Evolutionary conservation across 257 asterid species (phyloP), one percentile per base, ranked within the genome.

Genomic region (Solanum neorickii): DNA sequence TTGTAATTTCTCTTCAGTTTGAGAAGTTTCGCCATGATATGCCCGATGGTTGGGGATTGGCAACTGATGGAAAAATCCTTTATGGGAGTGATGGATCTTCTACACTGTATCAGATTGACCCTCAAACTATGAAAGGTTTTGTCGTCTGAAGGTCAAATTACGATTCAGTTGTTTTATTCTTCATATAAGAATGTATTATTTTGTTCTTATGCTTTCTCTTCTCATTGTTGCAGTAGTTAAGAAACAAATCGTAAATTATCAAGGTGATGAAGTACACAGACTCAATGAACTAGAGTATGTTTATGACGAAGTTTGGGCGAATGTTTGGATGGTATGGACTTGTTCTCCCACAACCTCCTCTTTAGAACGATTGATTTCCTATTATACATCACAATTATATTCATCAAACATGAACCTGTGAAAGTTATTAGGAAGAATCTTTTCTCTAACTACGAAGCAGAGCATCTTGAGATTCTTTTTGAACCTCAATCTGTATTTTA

Each of bases 11-110:
- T 83, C 70, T 91, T 89, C 96, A 95, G 99, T 87, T 91, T 89
- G 88, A 83, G 86, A 91, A 83, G 77, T 97, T 96, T 85, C 88
- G 89, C 52, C 94, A 94, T 90, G 93, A 89, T 68, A 97, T 97
- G 99, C 87, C 92, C 76, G 99, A 97, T 92, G 99, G 99, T 62
- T 97, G 99, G 99, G 99, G 99, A 35, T 91, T 96, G 94, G 96
- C 99, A 87, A 97, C 98, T 68, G 94, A 97, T 87, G 99, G 95
- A 75, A 89, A 92, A 88, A 82, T 93, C 87, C 31, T 97, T 88
- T 96, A 92, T 89, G 99, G 99, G 87, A 93, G 93, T 85, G 99
- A 96, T 91, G 99, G 99, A 90, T 88, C 95, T 88, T 97, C 99
- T 88, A 92, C 94, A 20, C 86, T 97, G 91, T 97, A 97, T 91